Percentiles rank a stretch among this genome's conserved stretches.
Evolutionary conservation across 331 rosid species (phyloP).

Genomic region (Prunus yedoensis): DNA sequence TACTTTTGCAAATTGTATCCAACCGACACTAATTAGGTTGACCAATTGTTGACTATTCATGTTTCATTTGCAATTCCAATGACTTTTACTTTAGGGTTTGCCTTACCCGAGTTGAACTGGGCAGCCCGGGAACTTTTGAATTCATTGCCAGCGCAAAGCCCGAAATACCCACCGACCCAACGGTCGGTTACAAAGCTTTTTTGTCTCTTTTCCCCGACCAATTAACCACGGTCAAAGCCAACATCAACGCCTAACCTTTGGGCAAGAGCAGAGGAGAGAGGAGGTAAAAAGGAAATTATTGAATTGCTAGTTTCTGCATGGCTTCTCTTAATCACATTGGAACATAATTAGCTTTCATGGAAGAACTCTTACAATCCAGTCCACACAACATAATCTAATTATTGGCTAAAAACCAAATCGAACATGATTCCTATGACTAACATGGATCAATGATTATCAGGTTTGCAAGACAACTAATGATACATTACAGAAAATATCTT

Average conservation of each 20-base stretch:
- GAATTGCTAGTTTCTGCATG: too few relatives aligned
- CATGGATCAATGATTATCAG: not conserved
- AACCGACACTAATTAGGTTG: too few relatives aligned
- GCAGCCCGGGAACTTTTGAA: not conserved
- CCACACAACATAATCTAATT: not conserved
- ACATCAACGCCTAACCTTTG: not conserved
- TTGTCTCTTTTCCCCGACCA: not conserved
- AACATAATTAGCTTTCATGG: not conserved
- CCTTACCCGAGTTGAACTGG: not conserved
- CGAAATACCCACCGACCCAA: constrained; percentile 26
- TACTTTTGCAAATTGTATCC: too few relatives aligned
- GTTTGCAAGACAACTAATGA: not conserved
- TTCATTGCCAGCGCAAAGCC: not conserved
- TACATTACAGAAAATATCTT: not conserved
- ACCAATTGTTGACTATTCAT: too few relatives aligned
- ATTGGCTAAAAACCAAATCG: not conserved
- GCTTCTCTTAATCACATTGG: not conserved
- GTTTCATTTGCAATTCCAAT: too few relatives aligned
- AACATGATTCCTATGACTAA: not conserved
- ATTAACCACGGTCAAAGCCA: constrained; percentile 4
- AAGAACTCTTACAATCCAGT: not conserved
- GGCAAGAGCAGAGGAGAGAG: too few relatives aligned
- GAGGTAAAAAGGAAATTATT: not conserved
- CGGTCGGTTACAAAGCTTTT: not conserved
- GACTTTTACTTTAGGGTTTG: too few relatives aligned